Conservation (phyloP, 495 filamentous ascomycete genomes). For the Lindgomyces ingoldianus region DNA sequence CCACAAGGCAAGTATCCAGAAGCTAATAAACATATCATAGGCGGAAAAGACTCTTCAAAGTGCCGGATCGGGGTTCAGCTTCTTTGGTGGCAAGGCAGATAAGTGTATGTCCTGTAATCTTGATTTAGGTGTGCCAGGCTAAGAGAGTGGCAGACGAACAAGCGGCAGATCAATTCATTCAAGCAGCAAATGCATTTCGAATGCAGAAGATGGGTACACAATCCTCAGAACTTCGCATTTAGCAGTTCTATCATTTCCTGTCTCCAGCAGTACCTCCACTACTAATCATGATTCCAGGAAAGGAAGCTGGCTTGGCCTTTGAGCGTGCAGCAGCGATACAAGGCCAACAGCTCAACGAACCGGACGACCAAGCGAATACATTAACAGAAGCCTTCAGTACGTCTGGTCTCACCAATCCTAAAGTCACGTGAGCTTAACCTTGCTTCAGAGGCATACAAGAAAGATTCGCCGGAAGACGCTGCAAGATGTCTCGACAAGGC, state of each 20-base stretch:
- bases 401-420: neutral
- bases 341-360: slow-evolving; percentile 34
- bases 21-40: slow-evolving; percentile 56
- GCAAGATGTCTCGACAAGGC: slow-evolving; percentile 35
- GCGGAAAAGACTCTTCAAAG: slow-evolving; percentile 74
- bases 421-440: slow-evolving; percentile 6
- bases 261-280: too few relatives aligned
- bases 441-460: slow-evolving; percentile 29
- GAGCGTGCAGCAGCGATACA: slow-evolving; percentile 36
- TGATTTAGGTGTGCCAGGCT: neutral
- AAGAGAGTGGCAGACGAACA: slow-evolving; percentile 53
- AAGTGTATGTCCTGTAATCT: slow-evolving; percentile 54
- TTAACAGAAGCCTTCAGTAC: slow-evolving; percentile 36
- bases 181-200: slow-evolving; percentile 80
- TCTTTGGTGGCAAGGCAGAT: slow-evolving; percentile 77
- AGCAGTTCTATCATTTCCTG: too few relatives aligned
- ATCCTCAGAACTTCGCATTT: too few relatives aligned
- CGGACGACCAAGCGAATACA: slow-evolving; percentile 30
- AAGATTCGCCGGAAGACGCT: slow-evolving; percentile 30
- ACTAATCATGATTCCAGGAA: too few relatives aligned
- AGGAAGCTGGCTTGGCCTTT: slow-evolving; percentile 36
- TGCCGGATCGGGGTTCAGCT: slow-evolving; percentile 70
- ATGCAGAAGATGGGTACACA: slow-evolving; percentile 66
- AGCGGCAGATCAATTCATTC: slow-evolving; percentile 76
- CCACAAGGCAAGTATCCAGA: slow-evolving; percentile 11